Evolutionary conservation across 352 stramenopile species (phyloP), one percentile per base, ranked within the genome.

Genomic region (Pythium aquatile): DNA sequence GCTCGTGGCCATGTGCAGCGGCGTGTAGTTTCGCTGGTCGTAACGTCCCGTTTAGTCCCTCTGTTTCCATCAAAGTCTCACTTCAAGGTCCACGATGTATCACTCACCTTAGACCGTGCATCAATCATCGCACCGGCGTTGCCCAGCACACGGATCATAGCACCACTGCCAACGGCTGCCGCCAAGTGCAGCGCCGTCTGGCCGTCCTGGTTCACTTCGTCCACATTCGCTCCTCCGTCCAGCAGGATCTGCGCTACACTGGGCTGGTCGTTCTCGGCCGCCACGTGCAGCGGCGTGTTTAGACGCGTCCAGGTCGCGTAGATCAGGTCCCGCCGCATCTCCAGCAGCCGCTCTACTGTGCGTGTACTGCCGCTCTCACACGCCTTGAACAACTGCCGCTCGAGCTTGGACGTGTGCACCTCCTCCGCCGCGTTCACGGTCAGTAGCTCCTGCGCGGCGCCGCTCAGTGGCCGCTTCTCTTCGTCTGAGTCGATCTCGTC

Each of bases 181-280:
- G 61, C 61, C 9, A 66, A 40, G 28, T 66, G 61, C 16, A 66
- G 32, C 40, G 61, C 52, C 33, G 61, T 66, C 61, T 66, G 61
- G 40, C 61, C 61, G 61, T 66, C 61, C 42, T 66, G 61, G 61
- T 66, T 66, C 52, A 66, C 61, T 56, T 66, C 52, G 54, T 66
- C 53, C 6, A 66, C 61, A 47, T 66, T 66, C 51, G 61, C 61
- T n/a, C 61, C 61, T 44, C 55, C 17, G 5, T 55, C 32, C 9
- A 66, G 52, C 40, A 66, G 53, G 39, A 66, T 5, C 20, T 66
- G 52, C 29, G 61, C 61, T 17, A 61, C 61, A 24, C 42, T 57
- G 24, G 52, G 13, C 10, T 40, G 39, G 30, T 66, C 59, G 52
- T 66, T 39, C 52, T 66, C 61, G 29, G 61, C 61, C 6, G 61